A percentile compares a stretch with the other conserved stretches of the same genome.
phyloP scores from a whole-genome alignment of 73 alveolate species.

The Breviolum minutum region DNA sequence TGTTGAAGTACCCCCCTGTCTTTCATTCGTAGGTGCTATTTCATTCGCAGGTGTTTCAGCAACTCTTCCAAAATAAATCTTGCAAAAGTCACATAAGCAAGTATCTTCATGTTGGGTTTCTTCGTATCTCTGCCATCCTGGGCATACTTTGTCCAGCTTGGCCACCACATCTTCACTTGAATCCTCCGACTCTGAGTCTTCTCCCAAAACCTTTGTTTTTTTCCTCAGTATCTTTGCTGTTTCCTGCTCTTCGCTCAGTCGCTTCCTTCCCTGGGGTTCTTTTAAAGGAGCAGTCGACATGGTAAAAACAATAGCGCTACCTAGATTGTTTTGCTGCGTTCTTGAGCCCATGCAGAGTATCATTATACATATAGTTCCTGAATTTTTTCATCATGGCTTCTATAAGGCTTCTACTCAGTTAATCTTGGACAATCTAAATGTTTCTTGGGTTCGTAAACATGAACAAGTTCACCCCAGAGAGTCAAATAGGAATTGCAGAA shows the following conservation, averaged over 20 bases:
- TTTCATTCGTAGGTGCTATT: background rate
- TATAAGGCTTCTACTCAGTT: background rate
- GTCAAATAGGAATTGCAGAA: no score
- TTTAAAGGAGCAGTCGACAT: background rate
- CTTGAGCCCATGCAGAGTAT: background rate
- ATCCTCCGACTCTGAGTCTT: background rate
- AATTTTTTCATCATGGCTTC: background rate
- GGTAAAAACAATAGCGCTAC: background rate
- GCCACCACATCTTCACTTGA: background rate
- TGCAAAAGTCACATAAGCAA: background rate
- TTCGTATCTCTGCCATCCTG: background rate
- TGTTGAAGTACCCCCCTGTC: background rate
- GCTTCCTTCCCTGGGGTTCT: background rate
- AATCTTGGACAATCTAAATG: no score
- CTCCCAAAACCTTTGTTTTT: background rate
- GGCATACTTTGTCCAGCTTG: background rate
- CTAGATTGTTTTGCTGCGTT: background rate
- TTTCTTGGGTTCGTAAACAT: no score
- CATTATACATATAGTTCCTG: background rate
- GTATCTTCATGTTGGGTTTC: background rate
- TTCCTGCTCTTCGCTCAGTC: background rate
- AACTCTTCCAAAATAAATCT: background rate
- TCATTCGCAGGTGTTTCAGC: background rate
- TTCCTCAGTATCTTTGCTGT: background rate
- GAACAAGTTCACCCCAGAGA: no score